These are phyloP conservation scores for Tetracladium setigerum DNA, from an alignment of 495 filamentous ascomycete species.

Conservation along the genomic window DNA sequence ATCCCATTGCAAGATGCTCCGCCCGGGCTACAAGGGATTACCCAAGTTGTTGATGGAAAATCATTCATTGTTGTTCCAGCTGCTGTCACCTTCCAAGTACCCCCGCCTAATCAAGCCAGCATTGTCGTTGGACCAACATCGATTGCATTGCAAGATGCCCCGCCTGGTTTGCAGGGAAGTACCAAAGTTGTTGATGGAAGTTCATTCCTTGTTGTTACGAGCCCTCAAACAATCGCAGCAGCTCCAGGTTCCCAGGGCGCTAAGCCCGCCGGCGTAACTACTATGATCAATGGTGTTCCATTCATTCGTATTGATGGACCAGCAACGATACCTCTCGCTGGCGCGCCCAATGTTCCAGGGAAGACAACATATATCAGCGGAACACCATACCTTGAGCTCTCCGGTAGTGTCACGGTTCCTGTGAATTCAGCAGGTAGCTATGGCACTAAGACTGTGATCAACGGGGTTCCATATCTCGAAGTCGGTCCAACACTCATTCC, in stretches of 20 bases:
- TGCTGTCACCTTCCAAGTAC: slow-evolving; percentile 1
- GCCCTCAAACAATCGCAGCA: not conserved
- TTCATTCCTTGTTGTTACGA: slow-evolving; percentile 6
- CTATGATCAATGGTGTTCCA: not conserved
- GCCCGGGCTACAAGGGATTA: slow-evolving; percentile 5
- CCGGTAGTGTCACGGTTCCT: slow-evolving; percentile 5
- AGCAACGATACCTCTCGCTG: slow-evolving; percentile 4
- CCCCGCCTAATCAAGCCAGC: not conserved
- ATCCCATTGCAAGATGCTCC: slow-evolving; percentile 11
- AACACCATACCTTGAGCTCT: slow-evolving; percentile 6
- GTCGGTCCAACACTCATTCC: slow-evolving; percentile 6
- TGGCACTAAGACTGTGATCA: slow-evolving; percentile 3
- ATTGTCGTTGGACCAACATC: slow-evolving; percentile 1
- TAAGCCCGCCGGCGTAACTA: not conserved
- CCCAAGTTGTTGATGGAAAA: slow-evolving; percentile 6
- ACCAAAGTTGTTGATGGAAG: slow-evolving; percentile 1
- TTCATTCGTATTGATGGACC: slow-evolving; percentile 1
- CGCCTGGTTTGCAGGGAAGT: slow-evolving; percentile 4
- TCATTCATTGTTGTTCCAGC: slow-evolving; percentile 9
- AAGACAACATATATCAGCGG: slow-evolving; percentile 7
- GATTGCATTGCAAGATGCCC: slow-evolving; percentile 9
- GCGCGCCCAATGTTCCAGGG: slow-evolving; percentile 1
- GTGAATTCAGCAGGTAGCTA: not conserved
- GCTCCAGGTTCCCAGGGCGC: not conserved
- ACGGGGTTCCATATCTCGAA: slow-evolving; percentile 3